Base-by-base conservation (phyloP, 164 flowering plant genomes). In the Umbellularia californica region DNA sequence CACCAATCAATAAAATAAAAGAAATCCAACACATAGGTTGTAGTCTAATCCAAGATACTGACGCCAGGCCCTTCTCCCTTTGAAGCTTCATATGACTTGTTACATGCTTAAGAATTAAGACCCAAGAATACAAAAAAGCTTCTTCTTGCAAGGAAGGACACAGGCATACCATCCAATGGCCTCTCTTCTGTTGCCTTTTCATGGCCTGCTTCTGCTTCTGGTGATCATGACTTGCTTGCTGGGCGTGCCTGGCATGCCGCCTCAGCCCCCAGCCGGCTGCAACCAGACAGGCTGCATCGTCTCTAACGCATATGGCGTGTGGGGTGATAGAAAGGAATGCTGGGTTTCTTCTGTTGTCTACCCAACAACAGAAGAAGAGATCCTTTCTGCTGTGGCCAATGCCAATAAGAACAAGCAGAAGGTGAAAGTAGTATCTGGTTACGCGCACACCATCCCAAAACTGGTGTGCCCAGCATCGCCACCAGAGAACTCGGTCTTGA, bases 361-460 rank as follows among this genome's bases (percentile, higher is more conserved):
- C 85, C 98, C 97, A 2, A 79, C 85, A 62, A 86, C 92, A 51
- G 95, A 94, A 66, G 86, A 88, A 55, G 91, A 94, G 75, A 81
- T 94, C 55, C 76, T 80, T 12, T 52, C 28, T 1, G 90, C 90
- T 12, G 87, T 94, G 9, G 95, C 95, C 25, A 28, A 79, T 41
- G 94, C 97, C 6, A 80, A 55, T 51, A 76, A 70, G 73, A 83
- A 84, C 71, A 83, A 80, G 14, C 82, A 82, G 58, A 90, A 88
- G 72, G 84, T 90, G 14, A 94, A 92, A 75, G 87, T 82, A 0
- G 88, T 88, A 50, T 83, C 84, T 66, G 73, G 80, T 14, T 90
- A 87, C 64, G 85, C 92, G 0, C 96, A 91, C 80, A 91, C 91
- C 50, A 91, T 94, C 3, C 96, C 98, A 1, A 92, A 90, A 79